Conservation (phyloP, 345 rosid genomes). For the Syzygium grande region DNA sequence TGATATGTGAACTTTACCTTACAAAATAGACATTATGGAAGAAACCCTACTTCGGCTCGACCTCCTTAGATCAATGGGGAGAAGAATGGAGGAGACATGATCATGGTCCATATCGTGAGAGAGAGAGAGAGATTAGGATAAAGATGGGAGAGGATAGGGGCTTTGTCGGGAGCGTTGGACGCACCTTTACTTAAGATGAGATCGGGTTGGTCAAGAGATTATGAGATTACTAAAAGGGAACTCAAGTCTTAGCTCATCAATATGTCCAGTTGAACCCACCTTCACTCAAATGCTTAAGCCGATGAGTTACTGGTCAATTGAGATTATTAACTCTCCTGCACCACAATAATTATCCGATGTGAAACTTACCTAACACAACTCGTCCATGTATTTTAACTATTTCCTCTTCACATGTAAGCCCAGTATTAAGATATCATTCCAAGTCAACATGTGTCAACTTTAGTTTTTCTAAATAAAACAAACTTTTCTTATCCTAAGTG, state of each 20-base stretch:
- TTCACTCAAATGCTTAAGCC: not conserved
- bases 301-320: not conserved
- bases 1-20: not conserved
- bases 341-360: not conserved
- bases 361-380: not conserved
- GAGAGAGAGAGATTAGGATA: not conserved
- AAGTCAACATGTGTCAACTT: accelerated
- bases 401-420: not conserved
- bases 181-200: not conserved
- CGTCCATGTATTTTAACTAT: not conserved
- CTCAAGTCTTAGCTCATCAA: too few relatives aligned
- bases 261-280: not conserved
- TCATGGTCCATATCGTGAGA: not conserved
- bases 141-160: not conserved
- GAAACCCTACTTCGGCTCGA: too few relatives aligned
- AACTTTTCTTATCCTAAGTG: too few relatives aligned
- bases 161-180: not conserved
- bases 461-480: not conserved
- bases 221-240: not conserved
- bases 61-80: too few relatives aligned
- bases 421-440: not conserved
- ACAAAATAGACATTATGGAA: too few relatives aligned
- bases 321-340: accelerated
- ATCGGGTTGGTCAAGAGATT: too few relatives aligned
- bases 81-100: not conserved